These are phyloP conservation scores for Stevia rebaudiana DNA, from an alignment of 140 eudicot species.

Conservation along the genomic window DNA sequence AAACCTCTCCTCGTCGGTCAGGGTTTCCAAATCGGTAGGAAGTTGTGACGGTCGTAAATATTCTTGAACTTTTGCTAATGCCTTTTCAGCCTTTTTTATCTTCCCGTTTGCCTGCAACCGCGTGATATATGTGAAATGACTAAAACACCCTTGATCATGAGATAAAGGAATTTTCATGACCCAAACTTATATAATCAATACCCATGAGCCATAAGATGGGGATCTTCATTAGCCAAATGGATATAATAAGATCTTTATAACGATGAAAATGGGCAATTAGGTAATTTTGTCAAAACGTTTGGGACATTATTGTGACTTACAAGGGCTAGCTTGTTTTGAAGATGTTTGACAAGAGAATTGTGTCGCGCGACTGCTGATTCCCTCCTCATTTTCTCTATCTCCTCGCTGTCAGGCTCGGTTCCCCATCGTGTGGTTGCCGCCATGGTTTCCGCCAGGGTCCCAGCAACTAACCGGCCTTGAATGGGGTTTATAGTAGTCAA, in stretches of 20 bases:
- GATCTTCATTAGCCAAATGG: neutral
- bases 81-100: slow-evolving; percentile 63
- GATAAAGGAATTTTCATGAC: neutral
- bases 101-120: slow-evolving; percentile 66
- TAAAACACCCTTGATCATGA: slow-evolving; percentile 1
- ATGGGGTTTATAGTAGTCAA: slow-evolving; percentile 27
- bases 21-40: slow-evolving; percentile 75
- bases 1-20: slow-evolving; percentile 84
- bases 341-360: slow-evolving; percentile 63
- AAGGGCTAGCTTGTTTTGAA: slow-evolving; percentile 60
- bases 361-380: slow-evolving; percentile 67
- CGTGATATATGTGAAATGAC: neutral
- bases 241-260: slow-evolving; percentile 3
- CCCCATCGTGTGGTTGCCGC: slow-evolving; percentile 96
- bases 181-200: neutral
- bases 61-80: slow-evolving; percentile 59
- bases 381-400: slow-evolving; percentile 60
- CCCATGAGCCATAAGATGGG: slow-evolving; percentile 6
- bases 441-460: slow-evolving; percentile 77
- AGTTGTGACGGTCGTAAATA: slow-evolving; percentile 58
- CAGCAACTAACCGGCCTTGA: slow-evolving; percentile 61
- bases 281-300: neutral
- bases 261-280: slow-evolving; percentile 3
- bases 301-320: slow-evolving; percentile 41
- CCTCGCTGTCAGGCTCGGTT: slow-evolving; percentile 42